Base-by-base conservation (phyloP, 768 basidiomycete genomes). In the Tephrocybe sp. region DNA sequence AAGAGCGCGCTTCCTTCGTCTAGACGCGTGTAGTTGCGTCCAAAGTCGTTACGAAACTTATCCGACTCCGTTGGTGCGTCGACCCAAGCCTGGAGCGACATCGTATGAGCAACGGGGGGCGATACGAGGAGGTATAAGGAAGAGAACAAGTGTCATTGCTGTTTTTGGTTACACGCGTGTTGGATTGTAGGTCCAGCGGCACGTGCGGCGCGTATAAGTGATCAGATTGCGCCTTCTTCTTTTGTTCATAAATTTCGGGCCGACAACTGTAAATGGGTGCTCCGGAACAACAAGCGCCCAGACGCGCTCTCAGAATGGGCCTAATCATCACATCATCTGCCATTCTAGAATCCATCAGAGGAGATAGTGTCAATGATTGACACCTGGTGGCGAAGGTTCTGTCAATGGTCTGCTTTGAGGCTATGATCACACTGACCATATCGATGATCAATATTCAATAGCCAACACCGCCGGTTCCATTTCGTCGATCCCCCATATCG, bases 181-280 rank as follows among this genome's bases (percentile, higher is more conserved):
- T 43, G 49, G 49, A 43, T 6, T 49, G 49, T 49, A 41, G 49
- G 49, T 49, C 49, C 49, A 43, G 32, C 11, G 25, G 34, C 49
- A 49, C 49, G 49, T 49, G 49, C 13, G 22, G 41, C 39, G 41
- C 32, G 36, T 37, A 5, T 18, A 30, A 41, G 21, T 42, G 47
- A 49, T 39, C 30, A 31, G 15, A 34, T n/a, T 8, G 32, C 32
- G 16, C 7, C n/a, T 26, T 25, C 19, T 47, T 47, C 15, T 28
- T 32, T n/a, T 16, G 30, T n/a, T n/a, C n/a, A n/a, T n/a, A 18
- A 18, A 9, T n/a, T 26, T 15, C 13, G 26, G 38, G 38, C 22
- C 40, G 11, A 18, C 24, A n/a, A 41, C 21, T 12, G 38, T 24
- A 39, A 24, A 12, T 34, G 32, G 9, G 9, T 12, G 3, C 12